A percentile compares a stretch with the other conserved stretches of the same genome.
Conservation (phyloP, 805 yeast species). For the Nadsonia fulvescens region DNA sequence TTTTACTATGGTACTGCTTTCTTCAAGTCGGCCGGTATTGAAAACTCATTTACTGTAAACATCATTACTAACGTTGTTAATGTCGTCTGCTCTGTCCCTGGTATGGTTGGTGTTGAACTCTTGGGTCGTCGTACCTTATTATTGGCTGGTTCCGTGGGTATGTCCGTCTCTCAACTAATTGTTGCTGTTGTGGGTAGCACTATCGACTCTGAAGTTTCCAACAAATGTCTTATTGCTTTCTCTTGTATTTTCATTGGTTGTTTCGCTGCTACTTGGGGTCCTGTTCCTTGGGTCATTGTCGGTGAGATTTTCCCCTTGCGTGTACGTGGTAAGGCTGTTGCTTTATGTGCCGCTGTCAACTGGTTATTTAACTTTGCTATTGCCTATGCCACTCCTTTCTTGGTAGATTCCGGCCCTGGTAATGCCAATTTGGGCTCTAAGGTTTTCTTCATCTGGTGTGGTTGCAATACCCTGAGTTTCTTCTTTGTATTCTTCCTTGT, state of each 20-base stretch:
- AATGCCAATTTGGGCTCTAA: conserved; percentile 27
- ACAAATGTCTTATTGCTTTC: conserved; percentile 36
- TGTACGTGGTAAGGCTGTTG: conserved; percentile 54
- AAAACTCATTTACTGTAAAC: conserved; percentile 44
- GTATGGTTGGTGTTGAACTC: conserved; percentile 60
- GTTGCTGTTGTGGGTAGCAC: conserved; percentile 37
- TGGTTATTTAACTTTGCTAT: conserved; percentile 32
- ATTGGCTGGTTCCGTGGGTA: conserved; percentile 52
- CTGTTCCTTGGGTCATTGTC: conserved; percentile 44
- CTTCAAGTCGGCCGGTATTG: conserved; percentile 48
- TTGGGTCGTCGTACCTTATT: conserved; percentile 58
- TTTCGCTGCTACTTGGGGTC: conserved; percentile 39
- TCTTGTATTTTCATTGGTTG: conserved; percentile 39
- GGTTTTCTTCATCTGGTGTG: conserved; percentile 17
- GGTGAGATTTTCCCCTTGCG: conserved; percentile 47
- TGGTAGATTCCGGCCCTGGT: conserved; percentile 26
- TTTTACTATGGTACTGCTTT: conserved; percentile 79
- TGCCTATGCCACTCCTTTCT: conserved; percentile 13
- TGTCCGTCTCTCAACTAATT: conserved; percentile 48
- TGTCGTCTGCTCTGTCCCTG: conserved; percentile 49
- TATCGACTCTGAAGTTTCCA: conserved; percentile 19
- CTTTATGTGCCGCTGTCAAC: conserved; percentile 44
- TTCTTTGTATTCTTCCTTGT: conserved; percentile 25
- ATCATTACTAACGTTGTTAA: conserved; percentile 58
- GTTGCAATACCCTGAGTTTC: conserved; percentile 4